phyloP scores from a whole-genome alignment of 2,329 filamentous ascomycete species.

The Hymenoscyphus occultus region DNA sequence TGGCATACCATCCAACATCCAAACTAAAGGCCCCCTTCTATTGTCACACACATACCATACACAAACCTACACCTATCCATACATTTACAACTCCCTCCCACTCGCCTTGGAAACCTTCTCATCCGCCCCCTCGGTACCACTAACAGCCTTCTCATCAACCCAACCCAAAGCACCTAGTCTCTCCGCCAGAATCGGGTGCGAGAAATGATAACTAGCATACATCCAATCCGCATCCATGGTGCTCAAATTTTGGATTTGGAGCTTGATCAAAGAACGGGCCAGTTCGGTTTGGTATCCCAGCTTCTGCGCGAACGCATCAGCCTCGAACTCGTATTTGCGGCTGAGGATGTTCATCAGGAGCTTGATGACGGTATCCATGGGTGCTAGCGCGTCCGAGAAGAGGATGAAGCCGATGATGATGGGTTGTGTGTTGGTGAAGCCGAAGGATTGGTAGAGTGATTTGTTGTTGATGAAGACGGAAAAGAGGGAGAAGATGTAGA shows the following conservation, averaged over 20 bases:
- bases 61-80: constrained; percentile 12
- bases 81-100: constrained; percentile 68
- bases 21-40: background rate
- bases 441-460: constrained; percentile 87
- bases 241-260: constrained; percentile 96
- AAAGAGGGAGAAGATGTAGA: constrained; percentile 96
- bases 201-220: constrained; percentile 98
- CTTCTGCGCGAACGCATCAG: constrained; percentile 81
- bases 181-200: constrained; percentile 93
- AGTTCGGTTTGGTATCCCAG: constrained; percentile 84
- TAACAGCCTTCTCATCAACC: constrained; percentile 61
- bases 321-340: constrained; percentile 93
- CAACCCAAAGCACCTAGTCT: constrained; percentile 87
- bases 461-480: constrained; percentile 96
- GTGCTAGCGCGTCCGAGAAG: constrained; percentile 93
- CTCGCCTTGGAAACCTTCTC: constrained; percentile 58
- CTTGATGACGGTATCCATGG: constrained; percentile 93
- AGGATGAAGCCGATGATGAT: constrained; percentile 97
- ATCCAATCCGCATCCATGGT: constrained; percentile 99
- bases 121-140: constrained; percentile 43
- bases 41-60: constrained; percentile 10
- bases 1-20: too few species aligned
- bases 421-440: constrained; percentile 77
- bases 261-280: constrained; percentile 85
- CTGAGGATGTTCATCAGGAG: constrained; percentile 94